Evolutionary conservation across 192 early-diverging fungal genomes (phyloP).

Genomic region (Chytriomyces confervae): DNA sequence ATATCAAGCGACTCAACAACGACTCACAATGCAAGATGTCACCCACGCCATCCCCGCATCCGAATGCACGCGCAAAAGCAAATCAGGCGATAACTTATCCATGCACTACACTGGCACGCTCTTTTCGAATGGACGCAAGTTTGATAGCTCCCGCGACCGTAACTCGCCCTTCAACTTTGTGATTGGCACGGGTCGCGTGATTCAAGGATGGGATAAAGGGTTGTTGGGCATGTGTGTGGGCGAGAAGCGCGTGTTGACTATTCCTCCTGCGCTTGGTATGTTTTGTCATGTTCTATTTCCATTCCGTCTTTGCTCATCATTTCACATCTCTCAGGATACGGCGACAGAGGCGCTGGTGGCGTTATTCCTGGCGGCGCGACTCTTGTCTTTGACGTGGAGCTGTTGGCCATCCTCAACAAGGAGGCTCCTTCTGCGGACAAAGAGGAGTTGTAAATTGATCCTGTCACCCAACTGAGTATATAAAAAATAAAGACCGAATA

Average conservation of each 20-base stretch:
- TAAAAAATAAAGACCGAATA: constrained; percentile 34
- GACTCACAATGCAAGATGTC: constrained; percentile 27
- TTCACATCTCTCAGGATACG: constrained; percentile 35
- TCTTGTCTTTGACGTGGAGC: constrained; percentile 81
- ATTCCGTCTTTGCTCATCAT: constrained; percentile 27
- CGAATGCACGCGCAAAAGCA: constrained; percentile 54
- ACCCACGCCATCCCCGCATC: constrained; percentile 48
- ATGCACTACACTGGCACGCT: constrained; percentile 43
- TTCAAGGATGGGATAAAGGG: constrained; percentile 85
- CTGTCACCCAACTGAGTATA: constrained; percentile 31
- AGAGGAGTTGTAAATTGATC: background rate
- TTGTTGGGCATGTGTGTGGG: constrained; percentile 68
- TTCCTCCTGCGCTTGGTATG: constrained; percentile 65
- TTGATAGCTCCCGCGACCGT: constrained; percentile 75
- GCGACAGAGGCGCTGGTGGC: constrained; percentile 61
- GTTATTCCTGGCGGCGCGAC: constrained; percentile 57
- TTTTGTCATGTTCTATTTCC: background rate
- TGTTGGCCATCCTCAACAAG: constrained; percentile 62
- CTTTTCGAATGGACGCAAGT: constrained; percentile 59
- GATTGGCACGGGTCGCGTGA: constrained; percentile 69
- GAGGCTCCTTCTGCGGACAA: background rate
- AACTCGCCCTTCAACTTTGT: constrained; percentile 73
- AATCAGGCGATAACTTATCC: constrained; percentile 42
- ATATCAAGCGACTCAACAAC: constrained; percentile 39
- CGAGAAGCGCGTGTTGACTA: constrained; percentile 76